Evolutionary conservation across 352 stramenopile species (phyloP).

Genomic region (Pythium rishiriense): DNA sequence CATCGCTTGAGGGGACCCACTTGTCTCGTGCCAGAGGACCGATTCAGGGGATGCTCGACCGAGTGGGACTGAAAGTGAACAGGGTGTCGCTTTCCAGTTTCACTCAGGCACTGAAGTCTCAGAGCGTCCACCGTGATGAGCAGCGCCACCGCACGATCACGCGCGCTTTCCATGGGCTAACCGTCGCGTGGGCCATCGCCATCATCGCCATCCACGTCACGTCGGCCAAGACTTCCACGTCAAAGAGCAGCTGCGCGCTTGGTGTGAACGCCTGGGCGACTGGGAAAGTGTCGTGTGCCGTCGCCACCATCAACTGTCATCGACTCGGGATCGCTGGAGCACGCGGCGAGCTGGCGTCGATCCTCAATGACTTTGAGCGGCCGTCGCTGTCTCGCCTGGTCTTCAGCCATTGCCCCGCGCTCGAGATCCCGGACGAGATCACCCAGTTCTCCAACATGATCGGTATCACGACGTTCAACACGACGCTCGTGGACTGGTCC

Average conservation of each 20-base stretch:
- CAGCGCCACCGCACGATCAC: background rate
- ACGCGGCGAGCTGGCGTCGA: background rate
- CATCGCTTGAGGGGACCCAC: background rate
- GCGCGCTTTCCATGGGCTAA: background rate
- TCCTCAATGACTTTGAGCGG: constrained; percentile 13
- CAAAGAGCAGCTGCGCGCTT: background rate
- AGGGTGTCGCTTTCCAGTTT: background rate
- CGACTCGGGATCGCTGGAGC: constrained; percentile 1
- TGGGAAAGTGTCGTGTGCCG: constrained; percentile 8
- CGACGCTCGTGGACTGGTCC: constrained; percentile 16
- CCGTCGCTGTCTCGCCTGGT: constrained; percentile 7
- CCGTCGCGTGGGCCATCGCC: constrained; percentile 2
- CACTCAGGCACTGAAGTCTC: background rate
- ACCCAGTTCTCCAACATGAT: background rate
- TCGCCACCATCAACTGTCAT: constrained; percentile 26
- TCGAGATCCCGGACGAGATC: constrained; percentile 4
- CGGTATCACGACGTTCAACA: constrained; percentile 14
- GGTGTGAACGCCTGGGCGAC: constrained; percentile 14
- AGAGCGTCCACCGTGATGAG: background rate
- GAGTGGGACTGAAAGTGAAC: background rate
- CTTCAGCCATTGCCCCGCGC: constrained; percentile 21
- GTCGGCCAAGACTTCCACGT: background rate
- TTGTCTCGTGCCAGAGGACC: no score
- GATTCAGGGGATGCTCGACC: background rate
- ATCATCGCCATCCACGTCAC: background rate